Percentiles rank a stretch among this genome's conserved stretches.
These are phyloP conservation scores for Leishmania braziliensis DNA, from an alignment of 208 protist genomes.

Conservation along the genomic window DNA sequence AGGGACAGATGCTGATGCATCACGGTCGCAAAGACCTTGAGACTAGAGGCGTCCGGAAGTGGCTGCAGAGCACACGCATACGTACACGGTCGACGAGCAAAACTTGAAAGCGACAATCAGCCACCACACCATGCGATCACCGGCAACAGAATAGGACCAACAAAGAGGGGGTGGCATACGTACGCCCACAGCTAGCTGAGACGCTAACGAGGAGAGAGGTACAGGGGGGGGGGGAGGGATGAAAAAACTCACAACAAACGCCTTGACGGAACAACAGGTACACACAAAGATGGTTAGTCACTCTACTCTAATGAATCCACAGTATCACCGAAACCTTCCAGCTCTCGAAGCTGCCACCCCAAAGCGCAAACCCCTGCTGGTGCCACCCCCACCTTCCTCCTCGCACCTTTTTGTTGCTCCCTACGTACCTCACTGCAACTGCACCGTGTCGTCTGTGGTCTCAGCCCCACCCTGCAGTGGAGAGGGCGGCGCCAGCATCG, in stretches of 20 bases:
- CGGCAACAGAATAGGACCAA: background rate
- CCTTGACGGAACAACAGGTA: background rate
- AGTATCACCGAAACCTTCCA: background rate
- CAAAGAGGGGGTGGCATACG: background rate
- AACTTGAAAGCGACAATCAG: background rate
- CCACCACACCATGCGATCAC: background rate
- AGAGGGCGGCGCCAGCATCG: constrained; percentile 46
- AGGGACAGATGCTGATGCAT: background rate
- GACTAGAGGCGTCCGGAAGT: background rate
- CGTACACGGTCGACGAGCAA: background rate
- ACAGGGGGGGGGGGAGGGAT: no score
- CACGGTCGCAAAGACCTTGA: background rate
- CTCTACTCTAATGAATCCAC: background rate
- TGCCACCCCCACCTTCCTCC: background rate
- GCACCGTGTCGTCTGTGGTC: constrained; percentile 41
- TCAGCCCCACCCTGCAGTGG: constrained; percentile 35
- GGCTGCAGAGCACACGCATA: background rate
- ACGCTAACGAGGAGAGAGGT: background rate
- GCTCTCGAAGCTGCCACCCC: no score
- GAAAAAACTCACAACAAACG: no score
- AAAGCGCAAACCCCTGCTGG: background rate
- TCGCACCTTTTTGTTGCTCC: background rate
- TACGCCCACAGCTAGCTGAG: background rate
- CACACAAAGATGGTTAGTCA: background rate
- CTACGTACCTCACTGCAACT: constrained; percentile 4